Evolutionary conservation across 768 basidiomycete genomes (phyloP), one percentile per base, ranked within the genome.

Genomic region (Pulveroboletus sp.): DNA sequence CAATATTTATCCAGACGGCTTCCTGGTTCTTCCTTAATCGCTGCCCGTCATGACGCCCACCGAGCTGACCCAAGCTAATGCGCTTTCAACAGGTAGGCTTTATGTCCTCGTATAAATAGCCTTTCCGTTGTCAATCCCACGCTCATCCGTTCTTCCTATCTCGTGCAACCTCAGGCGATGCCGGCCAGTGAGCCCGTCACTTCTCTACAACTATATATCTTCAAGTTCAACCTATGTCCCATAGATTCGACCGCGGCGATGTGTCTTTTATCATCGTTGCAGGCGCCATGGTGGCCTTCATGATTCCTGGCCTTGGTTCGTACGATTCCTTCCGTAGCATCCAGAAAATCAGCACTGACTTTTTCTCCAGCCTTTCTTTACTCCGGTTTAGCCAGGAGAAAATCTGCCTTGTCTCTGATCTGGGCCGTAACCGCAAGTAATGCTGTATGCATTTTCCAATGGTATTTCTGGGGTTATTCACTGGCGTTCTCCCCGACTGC

Each of bases 381-480:
- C 66, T 84, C 85, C 16, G 86, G 86, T 21, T 72, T 89, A 17
- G 75, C 84, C 25, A 76, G 86, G 39, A 73, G 87, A 59, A 89
- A 89, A 69, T 76, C 75, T 67, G 85, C 75, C 20, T 59, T 90
- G 19, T 80, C 85, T 23, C 66, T 90, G n/a, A 81, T 89, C 43
- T 89, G 85, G 85, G 82, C 76, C 11, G 84, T 86, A 50, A 73
- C 79, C 32, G 85, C 84, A 5, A 77, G 80, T 58, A 89, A 89
- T 57, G 86, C 85, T 7, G 74, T 90, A 53, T 81, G 81, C 53
- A 83, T 89, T 49, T 83, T 89, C 65, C 85, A 87, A 60, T 90
- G 88, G 88, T 91, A 78, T 65, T 75, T 84, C 68, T 85, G 84
- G 83, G 85, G 85, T 66, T 94, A 93, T 70, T 87, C 80, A 1